Evolutionary conservation across 2,329 filamentous ascomycete genomes (phyloP).

Genomic region (Cladosporium sp.): DNA sequence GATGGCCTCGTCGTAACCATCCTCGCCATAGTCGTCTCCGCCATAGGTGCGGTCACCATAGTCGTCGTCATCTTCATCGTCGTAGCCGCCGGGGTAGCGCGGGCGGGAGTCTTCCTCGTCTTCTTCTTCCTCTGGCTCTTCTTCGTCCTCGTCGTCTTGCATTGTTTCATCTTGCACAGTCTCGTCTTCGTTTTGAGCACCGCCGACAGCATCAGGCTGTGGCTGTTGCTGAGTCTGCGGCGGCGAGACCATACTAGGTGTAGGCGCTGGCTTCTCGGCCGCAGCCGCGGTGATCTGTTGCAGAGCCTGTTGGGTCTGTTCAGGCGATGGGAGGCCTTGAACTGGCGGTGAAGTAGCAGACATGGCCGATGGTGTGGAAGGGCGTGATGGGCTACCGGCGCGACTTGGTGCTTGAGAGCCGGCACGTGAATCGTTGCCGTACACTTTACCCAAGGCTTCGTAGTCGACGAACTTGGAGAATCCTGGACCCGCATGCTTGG

Average conservation of each 20-base stretch:
- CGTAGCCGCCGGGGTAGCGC: slow-evolving; percentile 11
- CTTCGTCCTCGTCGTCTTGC: slow-evolving; percentile 15
- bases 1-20: slow-evolving; percentile 19
- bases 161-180: slow-evolving; percentile 13
- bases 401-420: slow-evolving; percentile 13
- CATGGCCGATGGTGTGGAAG: slow-evolving; percentile 3
- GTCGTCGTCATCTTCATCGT: slow-evolving; percentile 20
- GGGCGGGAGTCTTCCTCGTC: slow-evolving; percentile 13
- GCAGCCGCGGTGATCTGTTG: slow-evolving; percentile 9
- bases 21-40: slow-evolving; percentile 18
- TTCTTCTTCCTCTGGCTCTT: slow-evolving; percentile 13
- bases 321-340: slow-evolving; percentile 14
- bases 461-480: slow-evolving; percentile 46
- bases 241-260: slow-evolving; percentile 1
- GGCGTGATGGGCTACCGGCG: slow-evolving; percentile 4
- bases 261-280: background rate
- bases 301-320: slow-evolving; percentile 14
- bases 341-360: slow-evolving; percentile 15
- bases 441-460: slow-evolving; percentile 39
- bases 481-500: slow-evolving; percentile 36
- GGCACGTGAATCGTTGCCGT: slow-evolving; percentile 23
- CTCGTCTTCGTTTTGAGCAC: slow-evolving; percentile 5
- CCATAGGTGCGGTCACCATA: slow-evolving; percentile 19
- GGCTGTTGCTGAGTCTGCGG: slow-evolving; percentile 8
- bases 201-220: slow-evolving; percentile 9